These are phyloP conservation scores for Colletotrichum orchidophilum DNA, from an alignment of 2,329 filamentous ascomycete genomes.

Conservation along the genomic window DNA sequence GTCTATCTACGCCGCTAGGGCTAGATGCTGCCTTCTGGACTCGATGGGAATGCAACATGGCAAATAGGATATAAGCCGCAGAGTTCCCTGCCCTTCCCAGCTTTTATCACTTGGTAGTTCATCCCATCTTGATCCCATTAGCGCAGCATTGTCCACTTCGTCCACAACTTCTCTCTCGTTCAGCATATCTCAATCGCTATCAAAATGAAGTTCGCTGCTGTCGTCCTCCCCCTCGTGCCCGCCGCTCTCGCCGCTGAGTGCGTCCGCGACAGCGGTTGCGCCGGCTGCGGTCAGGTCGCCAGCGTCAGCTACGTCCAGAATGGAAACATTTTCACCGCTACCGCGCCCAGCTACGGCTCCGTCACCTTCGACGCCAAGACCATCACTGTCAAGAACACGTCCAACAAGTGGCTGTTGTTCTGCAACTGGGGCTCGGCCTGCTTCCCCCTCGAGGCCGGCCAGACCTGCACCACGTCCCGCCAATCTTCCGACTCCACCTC, in stretches of 20 bases:
- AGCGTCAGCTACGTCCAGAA: background rate
- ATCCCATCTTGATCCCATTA: background rate
- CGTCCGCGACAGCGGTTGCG: background rate
- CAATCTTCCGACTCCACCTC: background rate
- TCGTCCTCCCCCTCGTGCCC: background rate
- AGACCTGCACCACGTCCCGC: conserved; percentile 9
- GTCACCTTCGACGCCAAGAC: conserved; percentile 8
- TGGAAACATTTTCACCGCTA: conserved; percentile 5
- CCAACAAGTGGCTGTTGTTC: conserved; percentile 16
- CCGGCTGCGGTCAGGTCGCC: background rate
- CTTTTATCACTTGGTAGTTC: background rate
- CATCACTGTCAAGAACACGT: conserved; percentile 14
- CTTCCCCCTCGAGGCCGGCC: conserved; percentile 4
- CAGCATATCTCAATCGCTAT: background rate
- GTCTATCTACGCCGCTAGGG: too few species aligned
- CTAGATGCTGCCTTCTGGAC: background rate
- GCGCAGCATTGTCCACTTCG: background rate
- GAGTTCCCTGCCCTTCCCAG: background rate
- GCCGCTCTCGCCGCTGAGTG: background rate
- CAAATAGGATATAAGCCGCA: background rate
- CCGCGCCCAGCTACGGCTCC: conserved; percentile 2
- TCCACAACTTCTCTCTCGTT: background rate
- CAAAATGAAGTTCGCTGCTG: conserved; percentile 5
- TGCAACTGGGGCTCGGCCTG: conserved; percentile 11
- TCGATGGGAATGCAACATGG: background rate